phyloP scores from a whole-genome alignment of 768 basidiomycete genomes.

The Coprinellus micaceus region DNA sequence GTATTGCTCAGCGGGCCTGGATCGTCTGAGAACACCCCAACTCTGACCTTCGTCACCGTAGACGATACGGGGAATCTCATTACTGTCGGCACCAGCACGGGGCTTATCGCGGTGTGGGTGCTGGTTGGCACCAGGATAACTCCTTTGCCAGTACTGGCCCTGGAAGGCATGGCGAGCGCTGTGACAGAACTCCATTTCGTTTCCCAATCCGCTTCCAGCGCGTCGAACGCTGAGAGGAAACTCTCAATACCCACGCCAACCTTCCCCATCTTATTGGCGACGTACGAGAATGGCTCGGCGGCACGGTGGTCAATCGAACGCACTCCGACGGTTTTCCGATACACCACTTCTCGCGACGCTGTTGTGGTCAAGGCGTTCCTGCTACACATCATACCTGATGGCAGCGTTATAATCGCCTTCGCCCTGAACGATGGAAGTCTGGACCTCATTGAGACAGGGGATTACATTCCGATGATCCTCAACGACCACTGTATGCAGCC shows the following conservation, averaged over 20 bases:
- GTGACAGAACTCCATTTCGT: constrained; percentile 55
- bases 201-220: constrained; percentile 10
- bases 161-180: constrained; percentile 41
- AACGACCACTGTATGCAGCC: constrained; percentile 50
- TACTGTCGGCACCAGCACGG: constrained; percentile 70
- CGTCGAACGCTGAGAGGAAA: constrained; percentile 24
- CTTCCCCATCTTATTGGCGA: constrained; percentile 40
- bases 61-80: constrained; percentile 58
- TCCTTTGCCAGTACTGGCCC: constrained; percentile 38
- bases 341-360: constrained; percentile 41
- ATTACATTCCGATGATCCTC: constrained; percentile 37
- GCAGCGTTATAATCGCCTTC: constrained; percentile 52
- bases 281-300: constrained; percentile 58
- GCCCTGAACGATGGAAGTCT: constrained; percentile 63
- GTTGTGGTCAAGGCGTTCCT: constrained; percentile 47
- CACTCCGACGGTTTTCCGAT: constrained; percentile 29
- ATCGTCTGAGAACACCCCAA: constrained; percentile 44
- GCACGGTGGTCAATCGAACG: constrained; percentile 49
- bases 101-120: constrained; percentile 62
- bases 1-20: constrained; percentile 48
- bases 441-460: constrained; percentile 54
- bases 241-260: constrained; percentile 14
- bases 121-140: constrained; percentile 38
- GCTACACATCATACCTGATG: constrained; percentile 44
- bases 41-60: constrained; percentile 60